Base-by-base conservation (phyloP, 176 grass and related monocot species). In the Oryza nivara region DNA sequence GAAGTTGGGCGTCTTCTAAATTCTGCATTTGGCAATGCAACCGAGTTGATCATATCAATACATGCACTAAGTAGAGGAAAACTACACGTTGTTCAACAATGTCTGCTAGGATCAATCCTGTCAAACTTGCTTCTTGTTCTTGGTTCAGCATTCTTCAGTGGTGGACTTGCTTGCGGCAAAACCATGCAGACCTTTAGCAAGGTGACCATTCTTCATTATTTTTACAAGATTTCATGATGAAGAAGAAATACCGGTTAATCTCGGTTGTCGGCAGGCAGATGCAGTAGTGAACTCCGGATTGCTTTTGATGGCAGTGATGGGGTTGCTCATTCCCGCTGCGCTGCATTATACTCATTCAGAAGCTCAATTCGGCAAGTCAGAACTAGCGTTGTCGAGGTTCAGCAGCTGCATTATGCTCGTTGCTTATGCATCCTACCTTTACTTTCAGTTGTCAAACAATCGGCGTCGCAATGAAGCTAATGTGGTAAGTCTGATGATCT, bases 1-100 rank as follows among this genome's bases (percentile, higher is more conserved):
- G 49, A 54, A 96, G 91, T 84, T 46, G 93, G 93, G 25, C 88
- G 88, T 35, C 88, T 91, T 45, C 72, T 91, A 46, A 93, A 96
- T 83, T 88, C 91, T 82, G 91, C 91, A 36, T 96, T 96, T 83
- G 91, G 91, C 28, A 96, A 96, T 76, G 93, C 91, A 23, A 96
- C 93, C 0, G 91, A 96, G 80, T 74, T 97, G 78, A 91, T 97
- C 74, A 97, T 93, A 93, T 97, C 94, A 17, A 86, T 97, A 38
- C 87, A 91, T 49, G 89, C 91, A 1, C 78, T 97, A 26, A 82
- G 87, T 70, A 85, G 81, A 26, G 89, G 91, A 44, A 91, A 91
- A 58, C 52, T 91, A 79, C 36, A 87, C 9, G 89, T 97, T 17
- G 91, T 97, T 28, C 94, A 97, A 60, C 91, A 97, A 56, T 92